phyloP scores from a whole-genome alignment of 2,329 filamentous ascomycete genomes.

The Penicillium capsulatum region DNA sequence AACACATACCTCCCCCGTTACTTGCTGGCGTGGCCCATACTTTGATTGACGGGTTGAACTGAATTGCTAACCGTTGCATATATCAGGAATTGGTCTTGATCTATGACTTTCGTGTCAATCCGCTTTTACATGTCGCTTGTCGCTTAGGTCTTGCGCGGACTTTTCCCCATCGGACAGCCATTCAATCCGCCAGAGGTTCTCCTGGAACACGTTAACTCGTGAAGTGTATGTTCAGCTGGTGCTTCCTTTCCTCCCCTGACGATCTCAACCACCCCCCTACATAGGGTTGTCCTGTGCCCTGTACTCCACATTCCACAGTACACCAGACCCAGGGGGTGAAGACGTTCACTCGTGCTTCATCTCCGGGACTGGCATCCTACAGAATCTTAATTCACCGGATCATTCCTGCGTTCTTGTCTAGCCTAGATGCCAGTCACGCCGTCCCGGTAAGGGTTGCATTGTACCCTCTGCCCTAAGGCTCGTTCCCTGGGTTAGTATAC shows the following conservation, averaged over 20 bases:
- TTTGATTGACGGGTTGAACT: slow-evolving; percentile 2
- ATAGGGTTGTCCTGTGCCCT: slow-evolving; percentile 38
- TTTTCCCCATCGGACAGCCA: slow-evolving; percentile 18
- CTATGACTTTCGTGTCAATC: slow-evolving; percentile 21
- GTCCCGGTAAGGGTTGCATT: slow-evolving; percentile 43
- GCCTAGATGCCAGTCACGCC: slow-evolving; percentile 45
- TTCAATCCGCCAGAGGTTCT: slow-evolving; percentile 25
- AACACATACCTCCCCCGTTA: slow-evolving; percentile 21
- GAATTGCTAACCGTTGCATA: neutral
- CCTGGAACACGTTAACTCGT: slow-evolving; percentile 27
- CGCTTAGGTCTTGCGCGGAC: slow-evolving; percentile 24
- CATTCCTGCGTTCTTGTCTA: slow-evolving; percentile 39
- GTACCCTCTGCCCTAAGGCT: slow-evolving; percentile 39
- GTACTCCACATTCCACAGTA: slow-evolving; percentile 38
- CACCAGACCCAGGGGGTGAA: slow-evolving; percentile 41
- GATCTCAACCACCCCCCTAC: slow-evolving; percentile 33
- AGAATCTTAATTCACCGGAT: slow-evolving; percentile 35
- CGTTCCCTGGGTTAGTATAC: slow-evolving; percentile 42
- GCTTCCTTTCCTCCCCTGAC: slow-evolving; percentile 35
- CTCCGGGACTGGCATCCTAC: slow-evolving; percentile 36
- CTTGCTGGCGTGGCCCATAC: slow-evolving; percentile 1
- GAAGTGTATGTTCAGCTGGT: slow-evolving; percentile 34
- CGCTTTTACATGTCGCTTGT: slow-evolving; percentile 27
- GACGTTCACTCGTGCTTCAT: slow-evolving; percentile 47
- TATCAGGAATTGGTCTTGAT: slow-evolving; percentile 16